Conservation (phyloP, 352 stramenopile species). For the Globisporangium ultimum region DNA sequence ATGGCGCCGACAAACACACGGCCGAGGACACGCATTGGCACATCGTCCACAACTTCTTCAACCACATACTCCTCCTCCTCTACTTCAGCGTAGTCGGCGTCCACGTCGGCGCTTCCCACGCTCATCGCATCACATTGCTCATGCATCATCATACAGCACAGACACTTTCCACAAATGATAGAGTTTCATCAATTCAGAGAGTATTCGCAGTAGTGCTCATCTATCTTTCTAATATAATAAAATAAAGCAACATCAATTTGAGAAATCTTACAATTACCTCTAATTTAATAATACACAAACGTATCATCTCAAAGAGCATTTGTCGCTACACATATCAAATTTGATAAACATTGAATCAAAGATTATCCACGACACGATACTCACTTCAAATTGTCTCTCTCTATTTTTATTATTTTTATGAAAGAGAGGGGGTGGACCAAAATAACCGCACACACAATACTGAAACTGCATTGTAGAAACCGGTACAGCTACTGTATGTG, state of each 20-base stretch:
- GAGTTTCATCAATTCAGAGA: too few species aligned
- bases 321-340: neutral
- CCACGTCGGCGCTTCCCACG: neutral
- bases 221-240: too few species aligned
- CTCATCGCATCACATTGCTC: neutral
- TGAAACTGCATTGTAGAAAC: too few species aligned
- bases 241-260: neutral
- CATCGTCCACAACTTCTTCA: conserved; percentile 56
- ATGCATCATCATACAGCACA: neutral
- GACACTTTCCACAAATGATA: too few species aligned
- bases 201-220: too few species aligned
- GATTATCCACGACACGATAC: too few species aligned
- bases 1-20: conserved; percentile 64
- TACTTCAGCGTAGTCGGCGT: neutral
- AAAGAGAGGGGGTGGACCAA: too few species aligned
- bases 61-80: conserved; percentile 44
- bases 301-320: neutral
- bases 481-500: too few species aligned
- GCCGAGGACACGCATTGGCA: conserved; percentile 43
- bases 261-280: neutral
- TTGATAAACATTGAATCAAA: neutral
- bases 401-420: too few species aligned
- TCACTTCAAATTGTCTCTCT: too few species aligned
- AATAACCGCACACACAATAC: too few species aligned
- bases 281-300: neutral